Evolutionary conservation across 345 rosid species (phyloP).

Genomic region (Noccaea bulbosa): DNA sequence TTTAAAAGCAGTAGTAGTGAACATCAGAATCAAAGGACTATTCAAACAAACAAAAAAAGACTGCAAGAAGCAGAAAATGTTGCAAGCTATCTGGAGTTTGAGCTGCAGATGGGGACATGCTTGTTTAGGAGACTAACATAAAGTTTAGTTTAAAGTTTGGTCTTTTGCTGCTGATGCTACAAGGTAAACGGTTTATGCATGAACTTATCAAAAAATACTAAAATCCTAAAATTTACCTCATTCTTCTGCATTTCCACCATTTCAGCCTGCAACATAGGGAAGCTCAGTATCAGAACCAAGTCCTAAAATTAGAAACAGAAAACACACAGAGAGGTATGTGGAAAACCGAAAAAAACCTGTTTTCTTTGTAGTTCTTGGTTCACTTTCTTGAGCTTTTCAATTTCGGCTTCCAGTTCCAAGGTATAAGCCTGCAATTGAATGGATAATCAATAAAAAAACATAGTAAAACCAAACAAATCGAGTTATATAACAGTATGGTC

Average conservation of each 20-base stretch:
- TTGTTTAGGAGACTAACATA: neutral
- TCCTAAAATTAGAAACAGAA: neutral
- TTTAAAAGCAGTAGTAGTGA: conserved; percentile 18
- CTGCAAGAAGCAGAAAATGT: neutral
- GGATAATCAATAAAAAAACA: neutral
- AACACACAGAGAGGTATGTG: conserved; percentile 18
- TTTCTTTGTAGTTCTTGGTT: conserved; percentile 75
- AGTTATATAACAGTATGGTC: neutral
- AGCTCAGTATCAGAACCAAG: conserved; percentile 27
- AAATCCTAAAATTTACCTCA: conserved; percentile 52
- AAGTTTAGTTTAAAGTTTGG: neutral
- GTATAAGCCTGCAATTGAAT: conserved; percentile 79
- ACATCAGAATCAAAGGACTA: conserved; percentile 11
- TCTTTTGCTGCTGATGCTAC: conserved; percentile 6
- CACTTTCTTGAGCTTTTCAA: conserved; percentile 76
- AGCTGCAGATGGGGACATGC: neutral
- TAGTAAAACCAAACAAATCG: conserved; percentile 7
- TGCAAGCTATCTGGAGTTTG: neutral
- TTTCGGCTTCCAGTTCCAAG: conserved; percentile 89
- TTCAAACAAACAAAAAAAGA: neutral
- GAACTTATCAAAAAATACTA: neutral
- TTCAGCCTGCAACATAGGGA: conserved; percentile 60
- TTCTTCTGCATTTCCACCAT: conserved; percentile 58
- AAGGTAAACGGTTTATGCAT: conserved; percentile 2
- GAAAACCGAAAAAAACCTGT: conserved; percentile 54